Base-by-base conservation (phyloP, 2,329 filamentous ascomycete species). In the Neofusicoccum sp. region DNA sequence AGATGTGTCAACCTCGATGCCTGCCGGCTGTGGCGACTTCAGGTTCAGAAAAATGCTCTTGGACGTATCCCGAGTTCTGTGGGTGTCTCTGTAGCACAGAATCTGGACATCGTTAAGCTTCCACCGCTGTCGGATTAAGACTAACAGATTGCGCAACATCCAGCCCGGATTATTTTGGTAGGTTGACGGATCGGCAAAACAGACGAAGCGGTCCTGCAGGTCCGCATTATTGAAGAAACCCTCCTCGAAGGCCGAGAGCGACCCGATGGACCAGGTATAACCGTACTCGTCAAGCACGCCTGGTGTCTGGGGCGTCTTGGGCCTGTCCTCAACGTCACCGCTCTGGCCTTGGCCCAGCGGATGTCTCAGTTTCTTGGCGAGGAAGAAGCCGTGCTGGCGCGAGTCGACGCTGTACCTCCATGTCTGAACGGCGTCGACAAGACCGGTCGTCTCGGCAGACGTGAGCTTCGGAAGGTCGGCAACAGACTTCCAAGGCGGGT, bases 101-200 rank as follows among this genome's bases (percentile, higher is more conserved):
- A 99, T 88, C 70, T 96, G 93, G 33, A 91, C 88, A 65, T 89
- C 88, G 64, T 84, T 83, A 59, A 97, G 80, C 58, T 87, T 86
- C 81, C 92, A 99, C 16, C 93, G 85, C 67, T 94, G 89, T 63
- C 92, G 87, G 14, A 97, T 86, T 28, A 99, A 83, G 3, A 97
- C 85, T 16, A 99, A 81, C 1, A 98, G 82, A 71, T 99, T 99
- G 59, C 95, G 85, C 54, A 99, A 78, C 74, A 94, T 92, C 95
- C 95, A 99, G 0, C 93, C 93, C 1, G 95, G 94, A 54, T 93
- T 90, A 64, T 91, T 86, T 0, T 88, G 81, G 73, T 97, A 98
- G 22, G 92, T 97, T 0, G 95, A 98, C 0, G 95, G 91, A 73
- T 99, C 95, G 22, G 90, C 90, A 74, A 99, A 98, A 56, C 90